phyloP scores from a whole-genome alignment of 1,284 basidiomycete genomes.

The Ceratobasidium sp. region DNA sequence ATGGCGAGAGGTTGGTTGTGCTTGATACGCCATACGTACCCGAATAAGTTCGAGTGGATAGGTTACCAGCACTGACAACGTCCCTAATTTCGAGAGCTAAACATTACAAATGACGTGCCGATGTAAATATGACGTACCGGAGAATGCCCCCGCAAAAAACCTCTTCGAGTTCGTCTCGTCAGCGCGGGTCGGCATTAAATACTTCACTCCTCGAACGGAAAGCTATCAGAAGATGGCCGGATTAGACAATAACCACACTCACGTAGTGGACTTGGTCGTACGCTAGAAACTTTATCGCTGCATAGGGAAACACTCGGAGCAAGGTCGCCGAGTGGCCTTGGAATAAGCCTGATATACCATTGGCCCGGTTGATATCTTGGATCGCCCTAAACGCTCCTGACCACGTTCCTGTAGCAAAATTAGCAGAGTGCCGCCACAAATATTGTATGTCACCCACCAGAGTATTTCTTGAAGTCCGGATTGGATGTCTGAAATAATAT shows the following conservation, averaged over 20 bases:
- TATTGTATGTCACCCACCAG: conserved; percentile 67
- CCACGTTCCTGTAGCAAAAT: conserved; percentile 75
- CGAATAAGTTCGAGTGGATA: conserved; percentile 97
- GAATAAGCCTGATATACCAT: conserved; percentile 85
- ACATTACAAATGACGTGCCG: neutral
- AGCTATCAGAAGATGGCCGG: conserved; percentile 57
- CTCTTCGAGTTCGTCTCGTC: conserved; percentile 85
- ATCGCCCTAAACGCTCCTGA: conserved; percentile 87
- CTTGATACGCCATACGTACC: conserved; percentile 95
- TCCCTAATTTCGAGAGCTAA: conserved; percentile 65
- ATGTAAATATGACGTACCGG: conserved; percentile 69
- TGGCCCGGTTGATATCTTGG: conserved; percentile 79
- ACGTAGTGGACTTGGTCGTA: conserved; percentile 91
- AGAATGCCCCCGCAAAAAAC: conserved; percentile 89
- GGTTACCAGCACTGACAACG: conserved; percentile 89
- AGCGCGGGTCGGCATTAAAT: conserved; percentile 86
- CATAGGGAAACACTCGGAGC: conserved; percentile 88
- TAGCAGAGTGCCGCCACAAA: neutral
- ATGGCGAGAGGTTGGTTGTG: conserved; percentile 64
- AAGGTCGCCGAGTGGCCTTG: conserved; percentile 80
- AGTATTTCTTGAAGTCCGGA: conserved; percentile 94
- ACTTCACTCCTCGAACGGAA: conserved; percentile 52
- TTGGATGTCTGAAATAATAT: conserved; percentile 99
- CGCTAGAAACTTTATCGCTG: conserved; percentile 97
- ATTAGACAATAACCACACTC: conserved; percentile 53